Base-by-base conservation (phyloP, 148 eudicot genomes). In the Talinum fruticosum region DNA sequence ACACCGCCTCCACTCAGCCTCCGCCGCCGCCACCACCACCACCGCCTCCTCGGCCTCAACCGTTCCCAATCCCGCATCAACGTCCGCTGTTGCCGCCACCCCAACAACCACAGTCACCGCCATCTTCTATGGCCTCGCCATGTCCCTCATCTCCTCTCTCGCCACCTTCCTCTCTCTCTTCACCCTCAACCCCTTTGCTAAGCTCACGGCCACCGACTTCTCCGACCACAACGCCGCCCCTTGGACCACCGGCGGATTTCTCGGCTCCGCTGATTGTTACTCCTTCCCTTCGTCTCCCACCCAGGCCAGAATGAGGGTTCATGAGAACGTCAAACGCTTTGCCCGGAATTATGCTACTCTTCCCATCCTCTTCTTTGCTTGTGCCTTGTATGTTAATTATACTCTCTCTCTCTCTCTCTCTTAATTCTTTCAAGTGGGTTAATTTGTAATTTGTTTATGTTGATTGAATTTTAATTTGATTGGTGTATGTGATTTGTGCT, bases 301-400 rank as follows among this genome's bases (percentile, higher is more conserved):
- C 34, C 98, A 94, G 79, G 97, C 92, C 49, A 83, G 83, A 53
- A 76, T 94, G 83, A 82, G 97, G 28, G 88, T 90, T 75, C 89
- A 92, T 64, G 98, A 94, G 89, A 94, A 94, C 51, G 84, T 90
- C 64, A 94, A 94, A 86, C 86, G 98, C 2, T 94, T 87, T 78
- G 93, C 95, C 21, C 79, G 91, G 26, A 89, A 94, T 75, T 94
- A 94, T 71, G 88, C 89, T 62, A 78, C 86, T 34, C 83, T 94
- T 32, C 79, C 86, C 64, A 71, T 88, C 69, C 79, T 94, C n/a
- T n/a, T n/a, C n/a, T n/a, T n/a, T n/a, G n/a, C n/a, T n/a, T n/a
- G n/a, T n/a, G n/a, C n/a, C n/a, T 47, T 90, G 90, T 82, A 88
- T 94, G n/a, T n/a, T n/a, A n/a, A n/a, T n/a, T n/a, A n/a, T n/a